These are phyloP conservation scores for Daldinia caldariorum DNA, from an alignment of 495 filamentous ascomycete genomes.

Conservation along the genomic window DNA sequence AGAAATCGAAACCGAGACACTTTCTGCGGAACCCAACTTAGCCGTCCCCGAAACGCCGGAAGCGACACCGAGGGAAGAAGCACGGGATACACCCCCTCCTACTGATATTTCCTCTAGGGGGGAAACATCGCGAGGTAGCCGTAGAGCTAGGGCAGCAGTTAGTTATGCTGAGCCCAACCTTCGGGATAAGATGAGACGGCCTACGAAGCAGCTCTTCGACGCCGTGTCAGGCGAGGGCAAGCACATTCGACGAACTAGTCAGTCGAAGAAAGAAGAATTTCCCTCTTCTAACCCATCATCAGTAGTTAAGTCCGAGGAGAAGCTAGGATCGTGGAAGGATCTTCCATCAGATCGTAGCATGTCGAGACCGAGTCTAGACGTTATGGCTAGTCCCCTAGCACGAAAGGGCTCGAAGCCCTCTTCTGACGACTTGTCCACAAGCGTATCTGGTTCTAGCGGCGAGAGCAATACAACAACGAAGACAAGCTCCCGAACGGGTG, in stretches of 20 bases:
- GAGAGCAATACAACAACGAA: constrained; percentile 5
- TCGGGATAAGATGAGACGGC: constrained; percentile 86
- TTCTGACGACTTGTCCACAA: constrained; percentile 42
- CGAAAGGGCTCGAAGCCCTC: constrained; percentile 32
- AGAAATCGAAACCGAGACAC: constrained; percentile 48
- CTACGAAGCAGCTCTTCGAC: constrained; percentile 76
- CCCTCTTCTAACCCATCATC: constrained; percentile 39
- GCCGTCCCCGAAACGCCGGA: constrained; percentile 52
- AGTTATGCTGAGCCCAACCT: constrained; percentile 90
- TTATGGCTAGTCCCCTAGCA: constrained; percentile 44
- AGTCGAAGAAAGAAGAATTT: constrained; percentile 46
- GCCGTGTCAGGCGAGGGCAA: constrained; percentile 70
- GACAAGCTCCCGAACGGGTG: constrained; percentile 19
- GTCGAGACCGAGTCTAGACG: constrained; percentile 24
- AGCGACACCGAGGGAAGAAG: constrained; percentile 43
- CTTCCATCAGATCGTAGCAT: constrained; percentile 13
- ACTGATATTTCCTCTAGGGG: constrained; percentile 61
- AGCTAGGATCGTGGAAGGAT: constrained; percentile 35
- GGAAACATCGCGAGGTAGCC: constrained; percentile 65
- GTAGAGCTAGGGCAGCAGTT: constrained; percentile 71
- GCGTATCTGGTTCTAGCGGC: constrained; percentile 28
- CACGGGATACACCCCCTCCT: constrained; percentile 66
- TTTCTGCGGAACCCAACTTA: constrained; percentile 44
- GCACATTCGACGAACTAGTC: constrained; percentile 50
- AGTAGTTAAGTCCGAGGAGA: constrained; percentile 40